Percentiles rank a stretch among this genome's conserved stretches.
These are phyloP conservation scores for Bolboschoenoplectus hybrid DNA, from an alignment of 202 grass and related monocot species.

Conservation along the genomic window DNA sequence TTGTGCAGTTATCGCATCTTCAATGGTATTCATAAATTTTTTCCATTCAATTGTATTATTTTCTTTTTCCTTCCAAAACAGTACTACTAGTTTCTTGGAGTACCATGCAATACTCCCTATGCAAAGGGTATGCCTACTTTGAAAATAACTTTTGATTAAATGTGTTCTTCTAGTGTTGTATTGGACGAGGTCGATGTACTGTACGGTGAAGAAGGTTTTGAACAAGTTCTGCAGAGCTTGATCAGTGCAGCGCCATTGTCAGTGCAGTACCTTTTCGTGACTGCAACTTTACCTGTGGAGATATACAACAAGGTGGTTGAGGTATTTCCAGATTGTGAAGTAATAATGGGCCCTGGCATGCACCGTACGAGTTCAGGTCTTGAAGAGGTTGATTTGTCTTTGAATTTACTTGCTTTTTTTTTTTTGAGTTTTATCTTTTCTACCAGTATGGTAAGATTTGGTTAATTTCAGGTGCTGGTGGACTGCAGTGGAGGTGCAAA, in stretches of 20 bases:
- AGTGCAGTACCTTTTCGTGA: slow-evolving; percentile 89
- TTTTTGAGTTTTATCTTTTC: not conserved
- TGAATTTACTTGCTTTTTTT: not conserved
- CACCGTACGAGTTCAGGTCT: slow-evolving; percentile 89
- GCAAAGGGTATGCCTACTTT: not conserved
- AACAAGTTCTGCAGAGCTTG: slow-evolving; percentile 82
- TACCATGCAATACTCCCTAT: not conserved
- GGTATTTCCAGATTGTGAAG: slow-evolving; percentile 85
- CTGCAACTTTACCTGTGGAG: slow-evolving; percentile 81
- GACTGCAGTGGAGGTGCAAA: slow-evolving; percentile 84
- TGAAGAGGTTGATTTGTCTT: slow-evolving; percentile 64
- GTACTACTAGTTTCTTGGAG: not conserved
- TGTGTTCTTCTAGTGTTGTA: slow-evolving; percentile 61
- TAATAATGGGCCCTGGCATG: slow-evolving; percentile 86
- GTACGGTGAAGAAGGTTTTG: slow-evolving; percentile 80
- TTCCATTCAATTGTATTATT: not conserved
- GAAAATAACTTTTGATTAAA: slow-evolving; percentile 2
- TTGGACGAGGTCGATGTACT: slow-evolving; percentile 94
- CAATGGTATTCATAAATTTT: slow-evolving; percentile 57
- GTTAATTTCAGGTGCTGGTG: slow-evolving; percentile 75
- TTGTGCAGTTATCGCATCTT: slow-evolving; percentile 73
- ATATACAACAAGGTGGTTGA: slow-evolving; percentile 95
- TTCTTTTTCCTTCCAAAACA: not conserved
- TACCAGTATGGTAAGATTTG: slow-evolving; percentile 15
- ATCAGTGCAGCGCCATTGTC: slow-evolving; percentile 68